Percentiles rank a stretch among this genome's conserved stretches.
These are phyloP conservation scores for Aspergillus pseudoglaucus DNA, from an alignment of 2,329 filamentous ascomycete species.

Conservation along the genomic window DNA sequence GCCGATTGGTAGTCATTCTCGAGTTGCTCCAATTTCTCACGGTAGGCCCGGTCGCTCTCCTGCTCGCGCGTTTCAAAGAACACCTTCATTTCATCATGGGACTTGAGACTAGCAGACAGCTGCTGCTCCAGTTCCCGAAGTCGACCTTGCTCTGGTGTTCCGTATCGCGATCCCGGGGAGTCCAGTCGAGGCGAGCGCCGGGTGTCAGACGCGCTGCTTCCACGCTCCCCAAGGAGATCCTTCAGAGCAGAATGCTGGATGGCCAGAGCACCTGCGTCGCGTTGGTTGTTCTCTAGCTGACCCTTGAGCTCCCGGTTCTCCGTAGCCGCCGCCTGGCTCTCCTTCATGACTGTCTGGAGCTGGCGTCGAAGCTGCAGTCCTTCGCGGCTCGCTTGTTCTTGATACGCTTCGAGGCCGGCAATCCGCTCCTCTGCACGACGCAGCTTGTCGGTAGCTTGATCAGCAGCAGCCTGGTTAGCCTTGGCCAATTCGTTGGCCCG, in stretches of 20 bases:
- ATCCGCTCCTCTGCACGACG: slow-evolving; percentile 93
- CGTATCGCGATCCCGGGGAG: slow-evolving; percentile 67
- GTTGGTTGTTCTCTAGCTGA: slow-evolving; percentile 75
- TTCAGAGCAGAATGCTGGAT: slow-evolving; percentile 92
- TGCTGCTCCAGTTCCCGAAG: slow-evolving; percentile 84
- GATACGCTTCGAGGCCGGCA: slow-evolving; percentile 90
- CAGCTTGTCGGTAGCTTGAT: slow-evolving; percentile 78
- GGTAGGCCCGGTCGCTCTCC: slow-evolving; percentile 81
- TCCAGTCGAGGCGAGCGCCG: slow-evolving; percentile 66
- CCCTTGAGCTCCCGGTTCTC: slow-evolving; percentile 76
- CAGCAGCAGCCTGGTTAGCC: slow-evolving; percentile 83
- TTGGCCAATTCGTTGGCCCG: slow-evolving; percentile 72
- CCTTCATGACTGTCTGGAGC: slow-evolving; percentile 74
- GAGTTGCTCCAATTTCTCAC: slow-evolving; percentile 86
- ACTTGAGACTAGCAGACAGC: slow-evolving; percentile 66
- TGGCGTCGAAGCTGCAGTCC: slow-evolving; percentile 84
- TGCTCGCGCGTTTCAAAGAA: slow-evolving; percentile 72
- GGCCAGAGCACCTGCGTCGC: slow-evolving; percentile 87
- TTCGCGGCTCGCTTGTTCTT: slow-evolving; percentile 93
- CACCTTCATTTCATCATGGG: slow-evolving; percentile 78
- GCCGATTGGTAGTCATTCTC: slow-evolving; percentile 97
- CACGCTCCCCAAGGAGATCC: slow-evolving; percentile 82
- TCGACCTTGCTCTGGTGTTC: slow-evolving; percentile 70
- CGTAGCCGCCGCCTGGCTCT: slow-evolving; percentile 73
- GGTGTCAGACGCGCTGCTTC: slow-evolving; percentile 66